phyloP scores from a whole-genome alignment of 2,329 filamentous ascomycete genomes.

The Fusarium pseudonygamai region DNA sequence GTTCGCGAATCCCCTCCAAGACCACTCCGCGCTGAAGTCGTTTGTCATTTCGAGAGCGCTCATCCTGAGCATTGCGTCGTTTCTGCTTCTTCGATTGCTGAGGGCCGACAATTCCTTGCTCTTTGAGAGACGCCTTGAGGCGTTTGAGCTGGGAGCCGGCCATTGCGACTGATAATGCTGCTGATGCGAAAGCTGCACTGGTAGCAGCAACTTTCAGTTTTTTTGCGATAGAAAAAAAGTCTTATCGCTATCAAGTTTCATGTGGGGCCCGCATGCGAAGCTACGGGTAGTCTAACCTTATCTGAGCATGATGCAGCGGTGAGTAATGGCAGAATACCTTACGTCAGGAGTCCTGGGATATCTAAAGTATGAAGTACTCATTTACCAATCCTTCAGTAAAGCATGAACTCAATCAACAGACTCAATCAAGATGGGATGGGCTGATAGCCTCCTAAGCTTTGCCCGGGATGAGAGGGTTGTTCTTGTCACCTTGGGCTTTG shows the following conservation, averaged over 20 bases:
- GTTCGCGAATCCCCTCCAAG: conserved; percentile 86
- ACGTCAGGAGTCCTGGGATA: conserved; percentile 24
- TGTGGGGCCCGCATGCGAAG: conserved; percentile 11
- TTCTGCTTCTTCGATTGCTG: conserved; percentile 97
- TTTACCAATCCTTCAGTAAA: not conserved
- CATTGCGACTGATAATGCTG: conserved; percentile 64
- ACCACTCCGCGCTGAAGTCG: conserved; percentile 80
- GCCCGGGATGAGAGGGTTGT: conserved; percentile 63
- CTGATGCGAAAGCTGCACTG: conserved; percentile 21
- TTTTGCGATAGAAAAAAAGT: conserved; percentile 41
- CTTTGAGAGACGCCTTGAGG: conserved; percentile 87
- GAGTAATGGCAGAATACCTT: conserved; percentile 16
- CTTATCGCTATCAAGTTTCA: conserved; percentile 43
- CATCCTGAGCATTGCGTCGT: conserved; percentile 75
- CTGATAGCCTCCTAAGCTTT: conserved; percentile 42
- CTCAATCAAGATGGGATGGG: conserved; percentile 52
- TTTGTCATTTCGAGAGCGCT: conserved; percentile 73
- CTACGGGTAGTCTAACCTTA: conserved; percentile 1
- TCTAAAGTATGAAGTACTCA: not conserved
- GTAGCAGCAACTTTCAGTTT: conserved; percentile 11
- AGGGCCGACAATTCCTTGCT: conserved; percentile 89
- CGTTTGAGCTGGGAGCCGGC: conserved; percentile 96
- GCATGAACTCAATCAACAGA: conserved; percentile 27
- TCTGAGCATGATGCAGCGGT: conserved; percentile 7
- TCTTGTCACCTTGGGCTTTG: conserved; percentile 63